Base-by-base conservation (phyloP, 257 asterid species). In the Salvia rosmarinus region DNA sequence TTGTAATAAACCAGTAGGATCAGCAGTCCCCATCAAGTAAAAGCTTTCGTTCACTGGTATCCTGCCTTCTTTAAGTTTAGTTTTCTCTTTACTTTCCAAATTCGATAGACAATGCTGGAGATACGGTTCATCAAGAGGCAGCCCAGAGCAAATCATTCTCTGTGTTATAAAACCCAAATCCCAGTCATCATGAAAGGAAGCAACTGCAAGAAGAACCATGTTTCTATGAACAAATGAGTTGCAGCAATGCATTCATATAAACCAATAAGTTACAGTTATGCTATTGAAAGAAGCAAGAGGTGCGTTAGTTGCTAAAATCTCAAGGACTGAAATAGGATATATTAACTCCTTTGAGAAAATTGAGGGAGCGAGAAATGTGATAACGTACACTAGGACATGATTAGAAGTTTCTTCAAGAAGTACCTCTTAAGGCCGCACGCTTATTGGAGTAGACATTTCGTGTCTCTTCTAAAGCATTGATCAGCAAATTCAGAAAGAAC, bases 1-100 rank as follows among this genome's bases (percentile, higher is more conserved):
- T 4, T 86, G 75, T 72, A 93, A 75, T 40, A 81, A 56, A 50
- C 88, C 89, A 2, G 95, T 88, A 9, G 98, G 98, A 78, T 93
- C 98, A 66, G 88, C 87, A 8, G 97, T 93, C 43, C 98, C 98
- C 86, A 93, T 93, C 75, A 93, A 75, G 80, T 93, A 93, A 81
- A 80, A 86, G 85, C 90, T 87, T 71, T 93, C 94, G 14, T 73
- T 71, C 66, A 93, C 78, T 37, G 97, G 92, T 66, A 93, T 79
- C 78, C 59, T 83, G 73, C 97, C 97, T 62, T 68, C 76, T 74
- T 77, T 82, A 2, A 93, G 87, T 37, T 81, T 75, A 4, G 21
- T 57, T 69, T 72, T 86, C 70, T 85, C 90, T 4, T 19, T 55
- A 14, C 34, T 76, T 13, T 77, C 88, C 70, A 90, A 62, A 20